Base-by-base conservation (phyloP, 1,284 basidiomycete species). In the Sporisorium iseilematis-ciliati region DNA sequence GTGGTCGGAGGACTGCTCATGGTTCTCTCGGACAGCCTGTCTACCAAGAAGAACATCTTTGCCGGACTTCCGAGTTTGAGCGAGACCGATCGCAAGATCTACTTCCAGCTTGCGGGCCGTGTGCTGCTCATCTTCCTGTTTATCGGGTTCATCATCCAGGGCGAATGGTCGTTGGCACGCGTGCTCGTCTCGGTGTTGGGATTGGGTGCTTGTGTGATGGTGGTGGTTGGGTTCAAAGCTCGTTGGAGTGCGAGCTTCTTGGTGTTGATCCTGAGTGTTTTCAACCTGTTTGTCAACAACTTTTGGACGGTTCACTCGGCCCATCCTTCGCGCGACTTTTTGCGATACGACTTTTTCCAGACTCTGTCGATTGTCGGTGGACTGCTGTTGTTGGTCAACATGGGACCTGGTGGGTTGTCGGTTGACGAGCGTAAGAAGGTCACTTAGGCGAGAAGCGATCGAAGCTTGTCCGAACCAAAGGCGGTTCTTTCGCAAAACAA, bases 381-480 rank as follows among this genome's bases (percentile, higher is more conserved):
- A 62, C 90, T 99, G 33, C 91, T 99, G 75, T 90, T 99, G 68
- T 91, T 99, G 59, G 95, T 98, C 79, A 98, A 97, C 89, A 95
- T 97, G 90, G 97, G 97, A 80, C 95, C 97, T 54, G 92, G 95
- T 67, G 96, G 96, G 75, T 89, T 98, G 76, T 98, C 96, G 8
- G 93, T 99, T 67, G 97, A 99, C 87, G 95, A 98, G 89, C 97
- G 98, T 90, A 98, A 98, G 90, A 98, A 97, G 90, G 94, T 75
- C 23, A 81, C 82, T 52, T 83, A 70, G 26, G 38, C 31, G 25
- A 6, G 45, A 8, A 10, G 14, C 26, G n/a, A 3, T 18, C 46
- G 14, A 8, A 7, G 25, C 14, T 18, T n/a, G 16, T 38, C 16
- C 10, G 26, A 18, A 26, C 11, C 1, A 7, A 29, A 16, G 3